Evolutionary conservation across 148 eudicot genomes (phyloP), one percentile per base, ranked within the genome.

Genomic region (Chenopodium quinoa): DNA sequence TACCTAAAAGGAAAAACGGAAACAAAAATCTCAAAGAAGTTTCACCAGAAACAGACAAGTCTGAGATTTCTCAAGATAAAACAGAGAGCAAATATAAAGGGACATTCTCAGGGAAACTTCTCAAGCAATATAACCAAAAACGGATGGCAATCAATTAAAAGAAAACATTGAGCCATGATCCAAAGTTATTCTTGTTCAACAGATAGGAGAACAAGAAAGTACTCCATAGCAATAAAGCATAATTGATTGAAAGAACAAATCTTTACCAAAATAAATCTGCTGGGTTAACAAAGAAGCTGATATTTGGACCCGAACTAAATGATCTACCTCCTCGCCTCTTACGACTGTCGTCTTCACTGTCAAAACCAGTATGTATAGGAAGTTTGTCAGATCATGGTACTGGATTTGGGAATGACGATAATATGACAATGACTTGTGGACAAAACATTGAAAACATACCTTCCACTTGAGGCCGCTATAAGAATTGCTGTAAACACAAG

Each of bases 401-500:
- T 23, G 4, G 52, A 65, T 34, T 65, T 16, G 14, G 40, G 60
- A 14, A 37, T 22, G 48, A 48, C 34, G 19, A 23, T 14, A 31
- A 50, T n/a, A 79, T 48, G 29, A 37, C 19, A 25, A 47, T 68
- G 60, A 65, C 31, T 44, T 22, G 27, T 17, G 64, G 64, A n/a
- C 64, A 75, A n/a, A 25, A 46, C 34, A 29, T 14, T 11, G 37
- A 25, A 50, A 48, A 74, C 23, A 73, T 85, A 95, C 99, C 99
- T 92, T 83, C 92, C 90, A 80, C 97, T 89, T 3, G 99, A 91
- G 75, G 81, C 67, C 46, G 87, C 54, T 76, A 92, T 93, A 81
- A 95, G 81, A 60, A 95, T 95, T 75, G 99, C 89, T 0, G 98
- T 95, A 87, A 85, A 93, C 29, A 95, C 98, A 68, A 95, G 79